These are phyloP conservation scores for Kuraishia ogatae DNA, from an alignment of 805 yeast species.

Conservation along the genomic window DNA sequence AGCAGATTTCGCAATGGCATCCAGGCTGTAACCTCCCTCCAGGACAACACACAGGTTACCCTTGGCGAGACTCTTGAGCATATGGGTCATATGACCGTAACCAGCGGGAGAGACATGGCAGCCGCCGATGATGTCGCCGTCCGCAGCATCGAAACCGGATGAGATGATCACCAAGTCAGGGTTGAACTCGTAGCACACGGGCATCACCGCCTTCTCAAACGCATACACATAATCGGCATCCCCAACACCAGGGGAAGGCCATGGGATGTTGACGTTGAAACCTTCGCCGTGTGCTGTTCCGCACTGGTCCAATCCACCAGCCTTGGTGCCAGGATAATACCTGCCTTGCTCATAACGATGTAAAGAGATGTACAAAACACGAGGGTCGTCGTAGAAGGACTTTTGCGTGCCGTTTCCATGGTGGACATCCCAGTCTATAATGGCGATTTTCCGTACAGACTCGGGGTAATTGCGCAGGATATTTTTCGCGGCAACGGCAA, in stretches of 20 bases:
- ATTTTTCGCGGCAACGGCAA: slow-evolving; percentile 91
- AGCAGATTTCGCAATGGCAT: slow-evolving; percentile 85
- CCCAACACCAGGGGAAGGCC: slow-evolving; percentile 87
- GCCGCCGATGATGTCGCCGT: slow-evolving; percentile 94
- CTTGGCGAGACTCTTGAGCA: slow-evolving; percentile 76
- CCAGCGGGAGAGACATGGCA: slow-evolving; percentile 95
- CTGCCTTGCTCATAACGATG: slow-evolving; percentile 90
- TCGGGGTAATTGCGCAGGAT: slow-evolving; percentile 81
- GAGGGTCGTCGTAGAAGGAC: slow-evolving; percentile 80
- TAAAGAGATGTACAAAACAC: slow-evolving; percentile 83
- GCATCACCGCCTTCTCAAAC: slow-evolving; percentile 77
- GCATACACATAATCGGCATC: slow-evolving; percentile 96
- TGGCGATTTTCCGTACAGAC: slow-evolving; percentile 71
- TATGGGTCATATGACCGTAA: slow-evolving; percentile 93
- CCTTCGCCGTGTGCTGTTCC: slow-evolving; percentile 90
- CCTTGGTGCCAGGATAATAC: slow-evolving; percentile 89
- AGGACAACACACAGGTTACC: slow-evolving; percentile 85
- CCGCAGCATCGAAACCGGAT: slow-evolving; percentile 98
- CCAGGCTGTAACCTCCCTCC: slow-evolving; percentile 96
- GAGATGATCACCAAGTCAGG: slow-evolving; percentile 92
- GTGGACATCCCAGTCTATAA: slow-evolving; percentile 97
- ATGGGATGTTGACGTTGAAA: slow-evolving; percentile 81
- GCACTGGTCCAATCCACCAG: slow-evolving; percentile 71
- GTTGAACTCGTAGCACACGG: slow-evolving; percentile 78
- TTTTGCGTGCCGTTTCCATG: slow-evolving; percentile 99